Conservation (phyloP, 2,329 filamentous ascomycete genomes). For the Chrysosporium keratinophilum region DNA sequence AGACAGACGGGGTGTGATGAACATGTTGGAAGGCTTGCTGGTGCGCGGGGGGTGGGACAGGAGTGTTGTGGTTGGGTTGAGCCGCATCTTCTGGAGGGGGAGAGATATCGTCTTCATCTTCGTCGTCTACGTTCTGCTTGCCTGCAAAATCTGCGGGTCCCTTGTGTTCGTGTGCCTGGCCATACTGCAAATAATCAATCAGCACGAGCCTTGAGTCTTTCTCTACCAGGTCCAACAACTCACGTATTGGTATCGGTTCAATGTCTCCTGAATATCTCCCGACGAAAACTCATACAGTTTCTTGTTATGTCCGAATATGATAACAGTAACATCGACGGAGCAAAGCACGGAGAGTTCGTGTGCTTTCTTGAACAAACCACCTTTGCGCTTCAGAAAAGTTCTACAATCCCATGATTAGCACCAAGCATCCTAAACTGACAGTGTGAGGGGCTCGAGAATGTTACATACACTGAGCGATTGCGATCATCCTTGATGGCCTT, state of each 20-base stretch:
- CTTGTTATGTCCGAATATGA: slow-evolving; percentile 98
- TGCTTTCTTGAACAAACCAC: slow-evolving; percentile 97
- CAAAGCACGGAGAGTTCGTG: slow-evolving; percentile 96
- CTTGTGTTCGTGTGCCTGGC: slow-evolving; percentile 89
- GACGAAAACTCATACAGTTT: slow-evolving; percentile 98
- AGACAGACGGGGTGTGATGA: slow-evolving; percentile 71
- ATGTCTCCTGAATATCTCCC: slow-evolving; percentile 79
- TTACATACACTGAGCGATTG: slow-evolving; percentile 86
- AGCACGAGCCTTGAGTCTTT: slow-evolving; percentile 14
- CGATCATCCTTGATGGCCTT: slow-evolving; percentile 98
- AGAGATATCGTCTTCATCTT: slow-evolving; percentile 68
- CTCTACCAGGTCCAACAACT: slow-evolving; percentile 32
- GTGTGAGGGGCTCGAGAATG: slow-evolving; percentile 6
- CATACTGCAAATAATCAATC: slow-evolving; percentile 53
- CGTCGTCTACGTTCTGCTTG: slow-evolving; percentile 63
- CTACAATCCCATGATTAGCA: slow-evolving; percentile 38
- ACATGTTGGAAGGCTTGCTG: slow-evolving; percentile 42
- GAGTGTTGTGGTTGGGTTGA: slow-evolving; percentile 33
- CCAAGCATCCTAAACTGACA: neutral
- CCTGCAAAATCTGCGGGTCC: slow-evolving; percentile 86
- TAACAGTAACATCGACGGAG: slow-evolving; percentile 95
- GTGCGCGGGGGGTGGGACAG: slow-evolving; percentile 52
- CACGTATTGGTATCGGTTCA: slow-evolving; percentile 84
- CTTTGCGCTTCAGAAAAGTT: slow-evolving; percentile 97
- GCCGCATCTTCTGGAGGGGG: slow-evolving; percentile 58